Conservation (phyloP, 805 yeast species). For the Hanseniaspora singularis region DNA sequence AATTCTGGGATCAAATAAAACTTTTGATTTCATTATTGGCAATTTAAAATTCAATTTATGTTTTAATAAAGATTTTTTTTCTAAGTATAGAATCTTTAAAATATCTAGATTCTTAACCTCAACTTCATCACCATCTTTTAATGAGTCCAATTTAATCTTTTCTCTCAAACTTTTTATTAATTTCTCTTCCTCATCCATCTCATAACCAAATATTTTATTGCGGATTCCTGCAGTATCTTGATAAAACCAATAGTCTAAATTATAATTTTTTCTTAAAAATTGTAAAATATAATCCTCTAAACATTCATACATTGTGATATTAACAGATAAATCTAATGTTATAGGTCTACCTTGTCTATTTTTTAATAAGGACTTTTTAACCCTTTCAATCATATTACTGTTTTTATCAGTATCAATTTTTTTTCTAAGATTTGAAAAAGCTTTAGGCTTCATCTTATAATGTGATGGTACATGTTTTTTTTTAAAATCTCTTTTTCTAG, state of each 20-base stretch:
- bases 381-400: conserved; percentile 5
- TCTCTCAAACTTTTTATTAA: neutral
- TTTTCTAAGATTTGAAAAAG: neutral
- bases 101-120: neutral
- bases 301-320: conserved; percentile 12
- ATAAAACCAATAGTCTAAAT: conserved; percentile 13
- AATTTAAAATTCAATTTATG: conserved; percentile 2
- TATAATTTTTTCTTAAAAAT: conserved; percentile 11
- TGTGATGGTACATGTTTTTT: neutral
- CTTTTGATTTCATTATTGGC: conserved; percentile 2
- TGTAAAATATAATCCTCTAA: conserved; percentile 11
- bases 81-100: conserved; percentile 6
- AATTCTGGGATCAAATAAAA: conserved; percentile 2
- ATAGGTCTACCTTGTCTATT: conserved; percentile 17
- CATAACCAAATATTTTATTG: neutral
- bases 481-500: neutral
- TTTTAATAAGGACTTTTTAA: conserved; percentile 7
- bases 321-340: conserved; percentile 8
- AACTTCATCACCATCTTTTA: conserved; percentile 2
- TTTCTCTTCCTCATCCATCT: neutral
- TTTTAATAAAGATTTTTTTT: neutral
- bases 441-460: neutral
- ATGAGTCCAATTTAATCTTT: neutral
- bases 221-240: neutral
- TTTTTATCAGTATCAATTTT: neutral